Conservation (phyloP, 2,329 filamentous ascomycete genomes). For the Pseudogymnoascus sp. region DNA sequence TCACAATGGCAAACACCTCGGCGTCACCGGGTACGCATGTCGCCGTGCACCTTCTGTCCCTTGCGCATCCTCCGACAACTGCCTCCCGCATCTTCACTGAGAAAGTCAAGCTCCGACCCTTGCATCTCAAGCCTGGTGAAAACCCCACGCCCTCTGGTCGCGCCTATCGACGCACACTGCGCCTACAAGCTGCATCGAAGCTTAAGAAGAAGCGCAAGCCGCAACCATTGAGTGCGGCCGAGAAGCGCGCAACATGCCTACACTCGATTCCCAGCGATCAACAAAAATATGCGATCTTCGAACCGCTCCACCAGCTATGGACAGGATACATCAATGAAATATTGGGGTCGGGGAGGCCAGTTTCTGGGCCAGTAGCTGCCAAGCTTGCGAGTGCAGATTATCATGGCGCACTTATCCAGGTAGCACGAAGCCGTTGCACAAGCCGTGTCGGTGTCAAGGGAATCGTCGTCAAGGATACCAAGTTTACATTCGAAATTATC, state of each 20-base stretch:
- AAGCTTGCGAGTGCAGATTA: slow-evolving; percentile 83
- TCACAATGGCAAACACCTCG: slow-evolving; percentile 4
- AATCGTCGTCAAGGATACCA: slow-evolving; percentile 83
- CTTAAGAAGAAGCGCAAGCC: slow-evolving; percentile 43
- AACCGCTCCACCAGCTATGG: slow-evolving; percentile 74
- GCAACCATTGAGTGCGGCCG: slow-evolving; percentile 68
- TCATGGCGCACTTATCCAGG: slow-evolving; percentile 77
- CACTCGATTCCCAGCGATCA: slow-evolving; percentile 66
- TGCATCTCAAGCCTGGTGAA: slow-evolving; percentile 71
- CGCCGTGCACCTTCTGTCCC: slow-evolving; percentile 61
- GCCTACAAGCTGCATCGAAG: slow-evolving; percentile 32
- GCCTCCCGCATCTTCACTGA: slow-evolving; percentile 69
- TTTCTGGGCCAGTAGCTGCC: slow-evolving; percentile 47
- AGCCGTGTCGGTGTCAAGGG: slow-evolving; percentile 77
- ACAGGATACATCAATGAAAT: slow-evolving; percentile 77
- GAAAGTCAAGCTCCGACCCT: slow-evolving; percentile 74
- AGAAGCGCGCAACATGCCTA: slow-evolving; percentile 67
- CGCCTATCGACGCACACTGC: slow-evolving; percentile 36
- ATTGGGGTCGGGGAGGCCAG: slow-evolving; percentile 45
- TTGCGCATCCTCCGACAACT: slow-evolving; percentile 71
- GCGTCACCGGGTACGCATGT: slow-evolving; percentile 24
- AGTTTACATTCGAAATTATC: slow-evolving; percentile 78
- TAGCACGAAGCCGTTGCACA: slow-evolving; percentile 74
- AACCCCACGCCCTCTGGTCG: slow-evolving; percentile 42
- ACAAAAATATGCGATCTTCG: slow-evolving; percentile 68